A percentile compares a stretch with the other conserved stretches of the same genome.
phyloP scores from a whole-genome alignment of 2,329 filamentous ascomycete genomes.

The Penicillium paneum region DNA sequence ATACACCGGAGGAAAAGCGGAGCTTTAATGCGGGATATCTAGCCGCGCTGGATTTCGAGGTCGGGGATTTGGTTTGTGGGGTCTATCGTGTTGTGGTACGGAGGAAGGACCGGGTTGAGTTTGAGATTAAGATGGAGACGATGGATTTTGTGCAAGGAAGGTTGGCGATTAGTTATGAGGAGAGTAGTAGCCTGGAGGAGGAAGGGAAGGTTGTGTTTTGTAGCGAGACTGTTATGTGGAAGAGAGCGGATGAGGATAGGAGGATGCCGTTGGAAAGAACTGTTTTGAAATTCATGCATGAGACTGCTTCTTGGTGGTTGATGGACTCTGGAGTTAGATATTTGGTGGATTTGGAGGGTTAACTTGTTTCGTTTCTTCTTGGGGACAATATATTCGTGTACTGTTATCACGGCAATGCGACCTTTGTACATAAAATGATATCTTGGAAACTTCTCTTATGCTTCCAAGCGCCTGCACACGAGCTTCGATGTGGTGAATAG shows the following conservation, averaged over 20 bases:
- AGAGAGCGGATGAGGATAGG: constrained; percentile 11
- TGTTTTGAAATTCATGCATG: constrained; percentile 32
- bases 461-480: too few species aligned
- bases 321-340: constrained; percentile 34
- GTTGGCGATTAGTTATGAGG: constrained; percentile 22
- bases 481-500: too few species aligned
- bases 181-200: constrained; percentile 4
- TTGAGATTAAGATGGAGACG: constrained; percentile 25
- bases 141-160: constrained; percentile 21
- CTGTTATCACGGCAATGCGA: not conserved
- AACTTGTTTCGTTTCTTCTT: not conserved
- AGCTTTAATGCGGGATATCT: constrained; percentile 30
- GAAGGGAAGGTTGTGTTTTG: constrained; percentile 22
- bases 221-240: constrained; percentile 35
- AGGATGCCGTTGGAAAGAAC: constrained; percentile 32
- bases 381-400: not conserved
- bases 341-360: constrained; percentile 24
- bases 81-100: constrained; percentile 29
- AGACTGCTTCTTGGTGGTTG: constrained; percentile 37
- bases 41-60: constrained; percentile 25
- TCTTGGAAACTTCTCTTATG: too few species aligned
- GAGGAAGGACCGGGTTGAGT: constrained; percentile 29
- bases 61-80: constrained; percentile 34
- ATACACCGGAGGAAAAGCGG: constrained; percentile 9
- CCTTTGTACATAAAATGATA: too few species aligned